Base-by-base conservation (phyloP, 306 rosid genomes). In the Coriaria nepalensis region DNA sequence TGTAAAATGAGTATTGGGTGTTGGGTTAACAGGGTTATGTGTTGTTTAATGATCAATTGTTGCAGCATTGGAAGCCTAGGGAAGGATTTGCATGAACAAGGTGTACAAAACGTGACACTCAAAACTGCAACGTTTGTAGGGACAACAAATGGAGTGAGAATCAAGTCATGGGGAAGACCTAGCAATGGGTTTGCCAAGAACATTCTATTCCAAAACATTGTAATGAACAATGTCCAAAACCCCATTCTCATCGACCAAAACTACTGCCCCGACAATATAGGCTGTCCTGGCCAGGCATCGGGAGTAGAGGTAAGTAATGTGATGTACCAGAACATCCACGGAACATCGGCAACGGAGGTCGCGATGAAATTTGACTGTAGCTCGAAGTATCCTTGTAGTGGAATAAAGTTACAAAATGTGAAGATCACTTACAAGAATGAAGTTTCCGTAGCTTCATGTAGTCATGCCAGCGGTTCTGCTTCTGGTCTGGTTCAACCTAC, bases 21-120 rank as follows among this genome's bases (percentile, higher is more conserved):
- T 13, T 36, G 15, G 37, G 40, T 49, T 8, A 20, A 20, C 29
- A 3, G 29, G 29, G 29, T 20, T 20, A 20, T 20, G 55, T 47
- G 13, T 4, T 13, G 1, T 4, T 41, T 41, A 10, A 10, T 37
- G 5, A 10, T 54, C 10, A 11, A 3, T 2, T 7, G 65, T 15
- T 48, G 54, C 34, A 82, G 93, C 52, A 67, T 82, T 57, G 93
- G 87, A 62, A 75, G 84, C 29, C 56, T 82, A 59, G 87, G 93
- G 9, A 11, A 42, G 55, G n/a, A 74, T 52, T 75, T 79, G 57
- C 61, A 39, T 6, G 37, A 33, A 13, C 72, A 64, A 3, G 56
- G 10, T 9, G 93, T 64, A 20, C 79, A 82, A 64, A 73, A 71
- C 10, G 59, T 79, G 33, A 74, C 35, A 84, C 79, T 34, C 10